Evolutionary conservation across 306 rosid species (phyloP).

Genomic region (Albizia julibrissin): DNA sequence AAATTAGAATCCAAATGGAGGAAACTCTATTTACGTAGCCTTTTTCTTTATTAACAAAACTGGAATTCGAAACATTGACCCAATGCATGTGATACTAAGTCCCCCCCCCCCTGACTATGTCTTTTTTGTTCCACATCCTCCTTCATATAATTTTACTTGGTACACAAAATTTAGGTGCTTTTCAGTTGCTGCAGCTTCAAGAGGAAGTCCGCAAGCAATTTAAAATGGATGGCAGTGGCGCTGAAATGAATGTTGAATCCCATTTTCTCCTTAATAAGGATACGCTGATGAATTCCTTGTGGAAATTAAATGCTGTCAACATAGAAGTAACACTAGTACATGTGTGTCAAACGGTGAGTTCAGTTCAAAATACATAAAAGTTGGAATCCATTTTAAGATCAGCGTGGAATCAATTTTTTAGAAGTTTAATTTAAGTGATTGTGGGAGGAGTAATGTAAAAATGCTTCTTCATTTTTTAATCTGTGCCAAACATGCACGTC

Average conservation of each 20-base stretch:
- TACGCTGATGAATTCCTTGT: conserved; percentile 73
- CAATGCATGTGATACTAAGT: no score
- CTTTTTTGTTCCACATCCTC: neutral
- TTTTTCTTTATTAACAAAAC: no score
- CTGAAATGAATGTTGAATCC: conserved; percentile 60
- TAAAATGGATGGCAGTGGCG: conserved; percentile 57
- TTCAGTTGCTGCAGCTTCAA: conserved; percentile 79
- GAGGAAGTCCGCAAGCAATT: conserved; percentile 66
- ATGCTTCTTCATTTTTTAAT: no score
- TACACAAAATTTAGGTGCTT: conserved; percentile 62
- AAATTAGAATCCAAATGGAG: no score
- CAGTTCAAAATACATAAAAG: neutral
- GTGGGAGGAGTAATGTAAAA: no score
- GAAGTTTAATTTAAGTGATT: no score
- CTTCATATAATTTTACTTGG: conserved; percentile 28
- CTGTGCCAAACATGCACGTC: no score
- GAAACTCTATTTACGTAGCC: no score
- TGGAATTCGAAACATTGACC: no score
- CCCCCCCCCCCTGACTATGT: neutral
- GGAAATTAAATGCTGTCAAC: conserved; percentile 93
- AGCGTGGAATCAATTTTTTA: no score
- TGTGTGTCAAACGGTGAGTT: conserved; percentile 90
- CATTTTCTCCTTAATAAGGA: conserved; percentile 70
- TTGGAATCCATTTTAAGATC: neutral
- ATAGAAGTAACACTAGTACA: conserved; percentile 84